A percentile compares a stretch with the other conserved stretches of the same genome.
Conservation (phyloP, 1,139 yeast genomes). For the Debaryomyces fabryi region DNA sequence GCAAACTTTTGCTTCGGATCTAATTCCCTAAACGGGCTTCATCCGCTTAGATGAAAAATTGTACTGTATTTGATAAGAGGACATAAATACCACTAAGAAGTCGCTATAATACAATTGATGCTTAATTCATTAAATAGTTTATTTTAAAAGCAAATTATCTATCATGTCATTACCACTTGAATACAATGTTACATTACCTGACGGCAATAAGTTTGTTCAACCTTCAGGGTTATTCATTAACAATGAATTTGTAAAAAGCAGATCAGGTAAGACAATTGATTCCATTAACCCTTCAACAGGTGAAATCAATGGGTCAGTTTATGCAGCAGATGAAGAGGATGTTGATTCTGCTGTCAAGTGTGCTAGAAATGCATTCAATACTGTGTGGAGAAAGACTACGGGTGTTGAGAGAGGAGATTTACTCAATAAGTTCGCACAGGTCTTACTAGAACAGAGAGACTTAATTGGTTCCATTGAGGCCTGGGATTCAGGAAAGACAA, state of each 20-base stretch:
- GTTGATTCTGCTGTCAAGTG: constrained; percentile 77
- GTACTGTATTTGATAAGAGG: not conserved
- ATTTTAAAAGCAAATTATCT: not conserved
- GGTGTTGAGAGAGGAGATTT: constrained; percentile 58
- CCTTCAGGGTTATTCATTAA: constrained; percentile 85
- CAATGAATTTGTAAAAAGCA: constrained; percentile 71
- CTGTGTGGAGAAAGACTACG: constrained; percentile 44
- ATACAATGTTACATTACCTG: constrained; percentile 54
- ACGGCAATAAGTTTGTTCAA: constrained; percentile 55
- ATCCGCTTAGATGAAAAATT: constrained; percentile 1
- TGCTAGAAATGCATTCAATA: constrained; percentile 69
- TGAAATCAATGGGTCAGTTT: constrained; percentile 63
- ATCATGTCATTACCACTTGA: constrained; percentile 39
- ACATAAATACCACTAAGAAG: not conserved
- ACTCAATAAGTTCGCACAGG: constrained; percentile 61
- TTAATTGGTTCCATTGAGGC: constrained; percentile 69
- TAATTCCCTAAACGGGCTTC: not conserved
- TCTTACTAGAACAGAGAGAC: constrained; percentile 59
- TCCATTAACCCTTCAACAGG: constrained; percentile 73
- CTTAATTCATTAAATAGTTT: not conserved
- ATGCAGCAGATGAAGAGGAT: constrained; percentile 67
- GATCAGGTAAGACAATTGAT: constrained; percentile 61
- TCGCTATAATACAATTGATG: not conserved
- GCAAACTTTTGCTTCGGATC: not conserved
- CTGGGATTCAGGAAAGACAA: constrained; percentile 80